Percentiles rank a stretch among this genome's conserved stretches.
These are phyloP conservation scores for Mycosphaerelloides madeirae DNA, from an alignment of 2,329 filamentous ascomycete species.

Conservation along the genomic window DNA sequence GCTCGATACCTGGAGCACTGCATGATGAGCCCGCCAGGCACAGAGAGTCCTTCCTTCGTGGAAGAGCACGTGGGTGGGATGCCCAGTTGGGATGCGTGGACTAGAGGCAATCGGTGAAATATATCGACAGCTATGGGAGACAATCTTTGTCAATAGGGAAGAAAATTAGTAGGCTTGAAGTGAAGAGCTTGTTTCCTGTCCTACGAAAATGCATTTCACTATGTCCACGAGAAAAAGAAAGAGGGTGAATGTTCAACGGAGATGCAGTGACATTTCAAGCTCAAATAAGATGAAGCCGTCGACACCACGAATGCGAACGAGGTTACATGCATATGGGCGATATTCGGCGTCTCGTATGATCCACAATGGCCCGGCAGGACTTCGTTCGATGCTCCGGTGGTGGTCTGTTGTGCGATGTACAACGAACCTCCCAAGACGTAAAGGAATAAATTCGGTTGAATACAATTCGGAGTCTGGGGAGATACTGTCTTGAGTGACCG, in stretches of 20 bases:
- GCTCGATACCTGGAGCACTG: conserved; percentile 43
- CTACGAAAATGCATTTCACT: too few species aligned
- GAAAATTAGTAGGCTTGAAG: too few species aligned
- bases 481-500: too few species aligned
- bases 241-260: too few species aligned
- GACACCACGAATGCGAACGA: conserved; percentile 57
- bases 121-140: too few species aligned
- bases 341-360: conserved; percentile 52
- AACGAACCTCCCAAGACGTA: too few species aligned
- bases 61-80: conserved; percentile 20
- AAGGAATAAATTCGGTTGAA: too few species aligned
- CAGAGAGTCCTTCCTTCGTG: conserved; percentile 23
- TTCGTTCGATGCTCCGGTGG: conserved; percentile 37
- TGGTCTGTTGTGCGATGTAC: too few species aligned
- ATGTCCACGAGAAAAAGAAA: too few species aligned
- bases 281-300: conserved; percentile 56
- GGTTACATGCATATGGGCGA: conserved; percentile 56
- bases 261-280: too few species aligned
- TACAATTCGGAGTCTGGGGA: too few species aligned
- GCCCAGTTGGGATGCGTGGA: conserved; percentile 18
- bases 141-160: not conserved
- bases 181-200: too few species aligned
- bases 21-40: conserved; percentile 38
- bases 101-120: conserved; percentile 1
- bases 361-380: conserved; percentile 49